Conservation (phyloP, 1,284 basidiomycete genomes). For the Leccinum huronense region DNA sequence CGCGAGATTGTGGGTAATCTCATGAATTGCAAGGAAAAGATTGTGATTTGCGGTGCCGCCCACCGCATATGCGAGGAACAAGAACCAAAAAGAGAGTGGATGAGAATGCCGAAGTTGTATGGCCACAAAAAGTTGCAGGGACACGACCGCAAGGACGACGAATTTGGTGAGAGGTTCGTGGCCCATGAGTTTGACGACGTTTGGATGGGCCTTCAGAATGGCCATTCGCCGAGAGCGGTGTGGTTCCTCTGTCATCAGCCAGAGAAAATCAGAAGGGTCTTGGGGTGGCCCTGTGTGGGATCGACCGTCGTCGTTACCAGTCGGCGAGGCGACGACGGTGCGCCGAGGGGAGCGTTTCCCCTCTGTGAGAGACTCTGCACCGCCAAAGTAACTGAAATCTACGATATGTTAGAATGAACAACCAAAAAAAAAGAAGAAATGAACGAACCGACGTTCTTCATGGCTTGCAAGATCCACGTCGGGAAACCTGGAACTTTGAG, state of each 20-base stretch:
- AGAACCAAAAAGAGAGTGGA: conserved; percentile 70
- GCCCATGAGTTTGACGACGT: conserved; percentile 95
- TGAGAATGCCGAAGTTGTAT: conserved; percentile 63
- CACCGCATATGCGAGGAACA: conserved; percentile 80
- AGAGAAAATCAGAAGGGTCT: conserved; percentile 81
- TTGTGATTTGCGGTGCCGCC: conserved; percentile 98
- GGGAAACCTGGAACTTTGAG: not conserved
- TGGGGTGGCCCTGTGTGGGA: conserved; percentile 54
- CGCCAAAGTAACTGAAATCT: conserved; percentile 78
- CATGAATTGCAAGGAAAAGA: conserved; percentile 95
- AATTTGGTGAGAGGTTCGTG: conserved; percentile 90
- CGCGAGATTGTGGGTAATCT: conserved; percentile 97
- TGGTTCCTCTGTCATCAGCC: conserved; percentile 97
- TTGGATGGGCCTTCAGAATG: conserved; percentile 93
- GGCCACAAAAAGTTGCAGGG: conserved; percentile 72
- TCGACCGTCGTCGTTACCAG: conserved; percentile 41
- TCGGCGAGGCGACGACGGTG: conserved; percentile 47
- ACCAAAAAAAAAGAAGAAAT: too few species aligned
- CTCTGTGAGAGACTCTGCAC: conserved; percentile 70
- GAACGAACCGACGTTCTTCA: conserved; percentile 25
- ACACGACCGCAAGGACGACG: conserved; percentile 77
- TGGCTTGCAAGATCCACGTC: conserved; percentile 10
- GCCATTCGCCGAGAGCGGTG: conserved; percentile 85
- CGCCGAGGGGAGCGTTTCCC: conserved; percentile 57
- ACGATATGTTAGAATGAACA: not conserved